These are phyloP conservation scores for Yamadazyma sp. DNA, from an alignment of 805 yeast genomes.

Conservation along the genomic window DNA sequence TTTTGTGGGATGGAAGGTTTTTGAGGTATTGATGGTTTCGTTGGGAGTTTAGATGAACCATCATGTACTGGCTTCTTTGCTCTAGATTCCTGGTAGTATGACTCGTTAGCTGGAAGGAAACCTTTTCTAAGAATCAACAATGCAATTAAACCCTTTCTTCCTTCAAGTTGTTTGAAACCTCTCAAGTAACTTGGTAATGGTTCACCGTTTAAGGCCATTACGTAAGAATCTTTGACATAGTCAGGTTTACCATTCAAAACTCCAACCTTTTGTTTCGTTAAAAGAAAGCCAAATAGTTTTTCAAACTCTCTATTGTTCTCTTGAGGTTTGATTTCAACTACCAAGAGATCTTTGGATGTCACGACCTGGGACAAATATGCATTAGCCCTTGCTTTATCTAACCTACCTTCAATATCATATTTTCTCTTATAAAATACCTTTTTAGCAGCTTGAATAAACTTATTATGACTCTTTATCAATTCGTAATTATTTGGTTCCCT, in stretches of 20 bases:
- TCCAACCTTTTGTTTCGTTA: constrained; percentile 49
- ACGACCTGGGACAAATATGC: constrained; percentile 50
- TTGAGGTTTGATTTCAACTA: constrained; percentile 41
- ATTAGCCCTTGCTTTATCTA: constrained; percentile 53
- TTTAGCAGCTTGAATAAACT: constrained; percentile 23
- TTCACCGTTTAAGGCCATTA: constrained; percentile 35
- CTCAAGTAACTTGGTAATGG: constrained; percentile 21
- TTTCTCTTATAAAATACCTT: constrained; percentile 26
- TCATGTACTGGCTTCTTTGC: too few species aligned
- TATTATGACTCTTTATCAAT: constrained; percentile 18
- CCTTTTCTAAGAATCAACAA: constrained; percentile 37
- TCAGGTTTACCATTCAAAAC: constrained; percentile 50
- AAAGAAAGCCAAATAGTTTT: constrained; percentile 43
- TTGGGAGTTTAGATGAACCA: too few species aligned
- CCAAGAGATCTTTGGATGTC: constrained; percentile 49
- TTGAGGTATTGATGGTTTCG: too few species aligned
- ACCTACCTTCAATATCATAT: constrained; percentile 59
- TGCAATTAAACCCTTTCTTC: constrained; percentile 27
- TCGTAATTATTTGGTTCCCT: constrained; percentile 11
- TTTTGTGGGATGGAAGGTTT: too few species aligned
- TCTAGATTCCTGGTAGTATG: too few species aligned
- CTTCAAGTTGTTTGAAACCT: constrained; percentile 7
- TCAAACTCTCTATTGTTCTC: constrained; percentile 22
- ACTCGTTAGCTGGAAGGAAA: too few species aligned
- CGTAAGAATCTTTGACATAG: constrained; percentile 62